phyloP scores from a whole-genome alignment of 2,329 filamentous ascomycete species.

The Colletotrichum sp. region DNA sequence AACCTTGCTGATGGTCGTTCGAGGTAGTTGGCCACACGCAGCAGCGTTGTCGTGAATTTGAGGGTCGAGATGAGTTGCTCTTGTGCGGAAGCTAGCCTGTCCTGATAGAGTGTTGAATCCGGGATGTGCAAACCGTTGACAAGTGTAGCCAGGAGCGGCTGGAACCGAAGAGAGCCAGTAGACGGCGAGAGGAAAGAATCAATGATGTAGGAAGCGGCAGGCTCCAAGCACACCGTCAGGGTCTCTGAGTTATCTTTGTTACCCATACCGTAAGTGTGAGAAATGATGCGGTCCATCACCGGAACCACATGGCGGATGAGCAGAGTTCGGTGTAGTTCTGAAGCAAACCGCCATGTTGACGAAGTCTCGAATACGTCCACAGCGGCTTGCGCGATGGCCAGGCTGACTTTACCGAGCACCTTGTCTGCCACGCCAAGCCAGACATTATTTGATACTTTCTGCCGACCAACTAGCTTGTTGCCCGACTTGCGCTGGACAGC shows the following conservation, averaged over 20 bases:
- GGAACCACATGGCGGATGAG: constrained; percentile 72
- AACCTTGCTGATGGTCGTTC: constrained; percentile 69
- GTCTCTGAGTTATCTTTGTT: constrained; percentile 53
- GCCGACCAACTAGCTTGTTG: constrained; percentile 51
- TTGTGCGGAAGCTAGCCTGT: constrained; percentile 59
- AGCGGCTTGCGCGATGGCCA: constrained; percentile 75
- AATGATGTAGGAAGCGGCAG: constrained; percentile 77
- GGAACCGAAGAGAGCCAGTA: constrained; percentile 74
- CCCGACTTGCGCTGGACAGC: constrained; percentile 69
- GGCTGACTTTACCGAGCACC: constrained; percentile 72
- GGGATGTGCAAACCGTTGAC: constrained; percentile 65
- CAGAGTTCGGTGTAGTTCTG: constrained; percentile 69
- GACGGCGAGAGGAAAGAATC: constrained; percentile 77
- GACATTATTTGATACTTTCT: constrained; percentile 54
- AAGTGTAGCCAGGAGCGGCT: constrained; percentile 76
- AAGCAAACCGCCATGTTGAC: constrained; percentile 82
- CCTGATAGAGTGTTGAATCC: constrained; percentile 66
- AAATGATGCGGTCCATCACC: constrained; percentile 74
- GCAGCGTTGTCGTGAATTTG: constrained; percentile 69
- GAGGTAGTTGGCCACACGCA: constrained; percentile 72
- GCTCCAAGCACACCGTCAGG: constrained; percentile 67
- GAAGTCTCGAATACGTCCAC: constrained; percentile 88
- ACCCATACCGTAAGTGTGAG: constrained; percentile 77
- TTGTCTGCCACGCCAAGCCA: constrained; percentile 81
- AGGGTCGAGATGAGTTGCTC: constrained; percentile 70